Evolutionary conservation across 108 stramenopile species (phyloP).

Genomic region (Nitzschia sp.): DNA sequence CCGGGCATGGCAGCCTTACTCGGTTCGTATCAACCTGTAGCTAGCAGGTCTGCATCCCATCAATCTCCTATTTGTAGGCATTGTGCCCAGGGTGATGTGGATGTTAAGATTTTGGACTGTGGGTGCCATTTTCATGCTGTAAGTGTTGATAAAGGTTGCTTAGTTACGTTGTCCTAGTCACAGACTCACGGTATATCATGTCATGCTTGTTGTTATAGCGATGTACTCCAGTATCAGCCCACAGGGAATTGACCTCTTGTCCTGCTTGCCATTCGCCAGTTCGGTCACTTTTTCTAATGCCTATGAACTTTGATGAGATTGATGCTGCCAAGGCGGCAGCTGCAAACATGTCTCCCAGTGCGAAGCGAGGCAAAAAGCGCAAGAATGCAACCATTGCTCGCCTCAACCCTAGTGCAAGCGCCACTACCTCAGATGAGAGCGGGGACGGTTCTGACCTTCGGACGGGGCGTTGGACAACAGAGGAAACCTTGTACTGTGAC

Average conservation of each 20-base stretch:
- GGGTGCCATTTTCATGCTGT: conserved; percentile 43
- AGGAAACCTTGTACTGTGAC: conserved; percentile 79
- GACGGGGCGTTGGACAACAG: conserved; percentile 82
- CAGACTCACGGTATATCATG: background rate
- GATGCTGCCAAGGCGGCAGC: conserved; percentile 50
- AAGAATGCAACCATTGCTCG: conserved; percentile 59
- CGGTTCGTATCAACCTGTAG: background rate
- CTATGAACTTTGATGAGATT: conserved; percentile 56
- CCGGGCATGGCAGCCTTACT: background rate
- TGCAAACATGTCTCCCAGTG: conserved; percentile 38
- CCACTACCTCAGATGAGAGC: conserved; percentile 19
- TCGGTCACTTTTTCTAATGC: conserved; percentile 33
- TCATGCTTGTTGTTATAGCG: conserved; percentile 23
- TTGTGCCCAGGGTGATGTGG: conserved; percentile 30
- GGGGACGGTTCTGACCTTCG: conserved; percentile 50
- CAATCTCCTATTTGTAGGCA: conserved; percentile 20
- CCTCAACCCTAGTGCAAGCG: conserved; percentile 41
- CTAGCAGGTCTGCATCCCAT: background rate
- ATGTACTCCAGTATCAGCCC: conserved; percentile 33
- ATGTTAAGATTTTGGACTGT: conserved; percentile 35
- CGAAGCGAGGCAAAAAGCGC: conserved; percentile 55
- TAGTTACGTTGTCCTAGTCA: background rate
- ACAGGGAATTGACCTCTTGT: conserved; percentile 22
- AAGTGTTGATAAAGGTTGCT: conserved; percentile 12
- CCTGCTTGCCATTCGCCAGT: conserved; percentile 33